These are phyloP conservation scores for Neohortaea acidophila DNA, from an alignment of 495 filamentous ascomycete species.

Conservation along the genomic window DNA sequence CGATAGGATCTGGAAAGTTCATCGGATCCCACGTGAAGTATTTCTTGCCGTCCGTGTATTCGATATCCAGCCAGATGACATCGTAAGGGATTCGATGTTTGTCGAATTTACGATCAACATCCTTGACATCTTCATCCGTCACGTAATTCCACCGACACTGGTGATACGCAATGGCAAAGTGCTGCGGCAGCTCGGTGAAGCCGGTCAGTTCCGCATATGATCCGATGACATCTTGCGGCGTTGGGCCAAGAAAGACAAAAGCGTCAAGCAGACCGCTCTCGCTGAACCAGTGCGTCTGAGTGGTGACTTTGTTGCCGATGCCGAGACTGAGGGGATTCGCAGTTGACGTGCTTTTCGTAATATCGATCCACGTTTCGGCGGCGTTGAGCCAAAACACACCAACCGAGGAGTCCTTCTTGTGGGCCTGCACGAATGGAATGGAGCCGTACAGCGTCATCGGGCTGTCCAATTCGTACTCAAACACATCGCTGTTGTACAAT, in stretches of 20 bases:
- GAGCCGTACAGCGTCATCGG: constrained; percentile 97
- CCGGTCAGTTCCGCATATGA: constrained; percentile 86
- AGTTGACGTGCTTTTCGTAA: constrained; percentile 62
- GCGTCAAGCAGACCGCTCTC: constrained; percentile 79
- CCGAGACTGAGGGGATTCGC: constrained; percentile 67
- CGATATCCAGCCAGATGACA: constrained; percentile 96
- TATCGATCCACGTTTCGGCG: constrained; percentile 93
- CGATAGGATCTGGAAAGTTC: constrained; percentile 68
- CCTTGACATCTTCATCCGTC: constrained; percentile 87
- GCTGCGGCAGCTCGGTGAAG: constrained; percentile 76
- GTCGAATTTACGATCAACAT: constrained; percentile 92
- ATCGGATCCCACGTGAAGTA: constrained; percentile 94
- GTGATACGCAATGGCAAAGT: constrained; percentile 85
- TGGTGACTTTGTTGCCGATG: constrained; percentile 49
- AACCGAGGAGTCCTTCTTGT: constrained; percentile 80
- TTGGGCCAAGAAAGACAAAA: constrained; percentile 86
- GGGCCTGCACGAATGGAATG: constrained; percentile 95
- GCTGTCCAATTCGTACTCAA: constrained; percentile 91
- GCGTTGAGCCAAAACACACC: constrained; percentile 98
- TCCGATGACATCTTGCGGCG: constrained; percentile 60
- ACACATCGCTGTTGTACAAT: constrained; percentile 90
- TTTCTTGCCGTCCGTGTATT: constrained; percentile 89
- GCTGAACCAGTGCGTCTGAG: constrained; percentile 92
- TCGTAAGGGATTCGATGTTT: constrained; percentile 91
- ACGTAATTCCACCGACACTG: constrained; percentile 99